phyloP scores from a whole-genome alignment of 2,329 filamentous ascomycete species.

The Nemania abortiva region DNA sequence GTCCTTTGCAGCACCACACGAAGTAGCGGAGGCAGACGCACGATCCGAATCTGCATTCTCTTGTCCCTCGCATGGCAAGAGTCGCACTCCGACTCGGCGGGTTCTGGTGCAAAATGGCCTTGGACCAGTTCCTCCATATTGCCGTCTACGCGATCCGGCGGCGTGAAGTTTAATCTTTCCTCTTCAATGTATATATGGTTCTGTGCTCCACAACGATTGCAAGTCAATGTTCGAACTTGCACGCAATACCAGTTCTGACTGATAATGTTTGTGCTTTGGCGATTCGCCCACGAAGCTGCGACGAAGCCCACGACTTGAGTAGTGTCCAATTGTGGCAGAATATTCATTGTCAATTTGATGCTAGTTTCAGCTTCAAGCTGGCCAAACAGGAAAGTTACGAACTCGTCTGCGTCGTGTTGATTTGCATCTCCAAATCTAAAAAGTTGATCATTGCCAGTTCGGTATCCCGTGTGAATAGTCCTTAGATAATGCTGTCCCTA shows the following conservation, averaged over 20 bases:
- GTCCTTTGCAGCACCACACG: conserved; percentile 71
- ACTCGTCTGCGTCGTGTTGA: conserved; percentile 94
- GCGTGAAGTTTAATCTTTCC: conserved; percentile 34
- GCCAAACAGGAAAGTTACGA: conserved; percentile 84
- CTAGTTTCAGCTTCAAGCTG: conserved; percentile 84
- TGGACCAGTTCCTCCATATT: conserved; percentile 7
- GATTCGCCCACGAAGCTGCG: conserved; percentile 78
- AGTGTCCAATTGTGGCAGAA: conserved; percentile 34
- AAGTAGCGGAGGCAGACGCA: conserved; percentile 70
- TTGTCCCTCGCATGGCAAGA: conserved; percentile 27
- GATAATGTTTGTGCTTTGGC: conserved; percentile 78
- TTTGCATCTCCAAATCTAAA: conserved; percentile 74
- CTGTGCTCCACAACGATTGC: conserved; percentile 65
- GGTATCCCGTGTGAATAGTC: conserved; percentile 66
- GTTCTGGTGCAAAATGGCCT: conserved; percentile 14
- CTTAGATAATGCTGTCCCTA: conserved; percentile 69
- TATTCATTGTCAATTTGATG: conserved; percentile 65
- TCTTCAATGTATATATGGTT: conserved; percentile 20
- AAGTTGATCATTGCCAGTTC: neutral
- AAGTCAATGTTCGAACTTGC: conserved; percentile 70
- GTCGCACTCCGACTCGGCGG: conserved; percentile 31
- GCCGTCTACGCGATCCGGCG: conserved; percentile 13
- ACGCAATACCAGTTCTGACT: conserved; percentile 84
- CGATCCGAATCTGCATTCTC: conserved; percentile 20
- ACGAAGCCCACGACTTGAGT: conserved; percentile 66